A percentile compares a stretch with the other conserved stretches of the same genome.
These are phyloP conservation scores for Paramecium octaurelia DNA, from an alignment of 73 alveolate genomes.

Conservation along the genomic window DNA sequence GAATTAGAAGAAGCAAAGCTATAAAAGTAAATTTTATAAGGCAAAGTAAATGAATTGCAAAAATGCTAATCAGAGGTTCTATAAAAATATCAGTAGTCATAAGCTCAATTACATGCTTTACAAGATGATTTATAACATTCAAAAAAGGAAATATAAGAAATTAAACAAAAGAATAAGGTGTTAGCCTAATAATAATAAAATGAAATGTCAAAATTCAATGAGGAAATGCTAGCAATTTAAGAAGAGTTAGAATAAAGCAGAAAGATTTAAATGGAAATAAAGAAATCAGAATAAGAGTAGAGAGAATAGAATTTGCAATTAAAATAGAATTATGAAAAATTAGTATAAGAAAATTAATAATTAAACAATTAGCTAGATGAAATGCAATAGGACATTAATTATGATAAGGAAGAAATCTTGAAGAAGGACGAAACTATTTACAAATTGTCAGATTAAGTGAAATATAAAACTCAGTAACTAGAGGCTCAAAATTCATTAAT, in stretches of 20 bases:
- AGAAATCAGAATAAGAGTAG: not conserved
- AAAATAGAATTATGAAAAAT: not conserved
- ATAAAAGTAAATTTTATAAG: not conserved
- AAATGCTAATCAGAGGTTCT: not conserved
- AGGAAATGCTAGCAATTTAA: not conserved
- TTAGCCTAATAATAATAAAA: not conserved
- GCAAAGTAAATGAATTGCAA: not conserved
- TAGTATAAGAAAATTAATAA: not conserved
- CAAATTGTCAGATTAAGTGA: not conserved
- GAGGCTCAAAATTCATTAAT: not conserved
- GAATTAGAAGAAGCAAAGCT: not conserved
- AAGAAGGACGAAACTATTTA: not conserved
- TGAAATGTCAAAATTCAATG: not conserved
- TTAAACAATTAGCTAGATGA: not conserved
- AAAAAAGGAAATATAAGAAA: not conserved
- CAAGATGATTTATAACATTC: not conserved
- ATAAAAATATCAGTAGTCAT: not conserved
- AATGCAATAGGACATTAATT: not conserved
- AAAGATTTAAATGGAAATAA: not conserved
- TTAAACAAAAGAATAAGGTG: not conserved
- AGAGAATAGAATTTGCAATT: not conserved
- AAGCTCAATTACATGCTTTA: not conserved
- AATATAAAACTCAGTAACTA: not conserved
- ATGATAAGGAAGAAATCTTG: not conserved
- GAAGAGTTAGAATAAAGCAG: not conserved